Evolutionary conservation across 345 rosid genomes (phyloP).

Genomic region (Physaria fendleri): DNA sequence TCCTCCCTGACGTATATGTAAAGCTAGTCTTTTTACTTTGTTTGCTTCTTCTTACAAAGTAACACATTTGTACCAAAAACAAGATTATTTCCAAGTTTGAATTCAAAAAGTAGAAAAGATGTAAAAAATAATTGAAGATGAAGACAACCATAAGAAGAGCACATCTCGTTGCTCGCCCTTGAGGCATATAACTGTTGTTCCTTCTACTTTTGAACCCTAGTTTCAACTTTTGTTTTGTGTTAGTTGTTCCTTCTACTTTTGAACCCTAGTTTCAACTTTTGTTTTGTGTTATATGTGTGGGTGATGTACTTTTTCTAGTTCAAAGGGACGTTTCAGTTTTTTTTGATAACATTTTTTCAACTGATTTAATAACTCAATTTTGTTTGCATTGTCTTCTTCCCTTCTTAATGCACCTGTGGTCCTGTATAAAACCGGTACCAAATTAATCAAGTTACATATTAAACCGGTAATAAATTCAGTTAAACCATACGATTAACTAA

Average conservation of each 20-base stretch:
- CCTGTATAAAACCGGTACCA: too few relatives aligned
- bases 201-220: conserved; percentile 23
- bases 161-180: too few relatives aligned
- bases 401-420: too few relatives aligned
- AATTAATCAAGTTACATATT: too few relatives aligned
- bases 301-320: not conserved
- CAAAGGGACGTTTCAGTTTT: not conserved
- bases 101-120: too few relatives aligned
- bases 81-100: too few relatives aligned
- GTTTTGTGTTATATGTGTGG: not conserved
- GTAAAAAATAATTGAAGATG: too few relatives aligned
- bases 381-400: not conserved
- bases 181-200: conserved; percentile 48
- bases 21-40: too few relatives aligned
- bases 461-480: not conserved
- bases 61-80: too few relatives aligned
- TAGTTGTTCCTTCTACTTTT: conserved; percentile 42
- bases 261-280: not conserved
- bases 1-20: too few relatives aligned
- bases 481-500: not conserved
- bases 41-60: too few relatives aligned
- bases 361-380: not conserved
- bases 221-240: not conserved
- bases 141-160: too few relatives aligned
- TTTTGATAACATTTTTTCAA: not conserved